These are phyloP conservation scores for Xylaria flabelliformis DNA, from an alignment of 495 filamentous ascomycete species.

Conservation along the genomic window DNA sequence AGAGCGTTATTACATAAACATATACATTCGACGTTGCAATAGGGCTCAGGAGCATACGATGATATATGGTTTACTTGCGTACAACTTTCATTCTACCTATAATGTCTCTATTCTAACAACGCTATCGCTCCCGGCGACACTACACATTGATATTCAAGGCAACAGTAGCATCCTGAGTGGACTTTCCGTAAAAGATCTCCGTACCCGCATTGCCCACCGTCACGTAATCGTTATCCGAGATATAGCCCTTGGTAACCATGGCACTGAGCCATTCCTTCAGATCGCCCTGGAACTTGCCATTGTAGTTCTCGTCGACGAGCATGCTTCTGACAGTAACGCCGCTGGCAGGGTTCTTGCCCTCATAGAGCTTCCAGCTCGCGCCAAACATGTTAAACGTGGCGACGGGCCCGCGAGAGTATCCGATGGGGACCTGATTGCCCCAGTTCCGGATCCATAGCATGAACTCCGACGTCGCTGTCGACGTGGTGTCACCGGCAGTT, in stretches of 20 bases:
- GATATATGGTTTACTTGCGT: neutral
- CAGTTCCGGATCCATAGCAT: conserved; percentile 52
- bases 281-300: conserved; percentile 45
- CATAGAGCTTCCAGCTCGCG: conserved; percentile 47
- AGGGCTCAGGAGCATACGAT: neutral
- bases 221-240: conserved; percentile 40
- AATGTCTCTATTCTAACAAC: neutral
- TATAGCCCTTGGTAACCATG: conserved; percentile 38
- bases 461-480: conserved; percentile 43
- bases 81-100: conserved; percentile 1
- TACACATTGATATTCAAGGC: conserved; percentile 42
- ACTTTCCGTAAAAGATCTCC: conserved; percentile 47
- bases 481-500: conserved; percentile 42
- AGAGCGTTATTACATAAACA: neutral
- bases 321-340: conserved; percentile 48
- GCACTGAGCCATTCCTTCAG: conserved; percentile 49
- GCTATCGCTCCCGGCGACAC: neutral
- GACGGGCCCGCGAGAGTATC: conserved; percentile 39
- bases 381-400: conserved; percentile 45
- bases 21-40: neutral
- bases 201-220: conserved; percentile 51
- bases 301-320: conserved; percentile 44
- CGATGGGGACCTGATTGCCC: conserved; percentile 49
- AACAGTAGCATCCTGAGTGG: conserved; percentile 40
- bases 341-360: conserved; percentile 41